phyloP scores from a whole-genome alignment of 371 early-diverging fungal species.

The Apophysomyces ossiformis region DNA sequence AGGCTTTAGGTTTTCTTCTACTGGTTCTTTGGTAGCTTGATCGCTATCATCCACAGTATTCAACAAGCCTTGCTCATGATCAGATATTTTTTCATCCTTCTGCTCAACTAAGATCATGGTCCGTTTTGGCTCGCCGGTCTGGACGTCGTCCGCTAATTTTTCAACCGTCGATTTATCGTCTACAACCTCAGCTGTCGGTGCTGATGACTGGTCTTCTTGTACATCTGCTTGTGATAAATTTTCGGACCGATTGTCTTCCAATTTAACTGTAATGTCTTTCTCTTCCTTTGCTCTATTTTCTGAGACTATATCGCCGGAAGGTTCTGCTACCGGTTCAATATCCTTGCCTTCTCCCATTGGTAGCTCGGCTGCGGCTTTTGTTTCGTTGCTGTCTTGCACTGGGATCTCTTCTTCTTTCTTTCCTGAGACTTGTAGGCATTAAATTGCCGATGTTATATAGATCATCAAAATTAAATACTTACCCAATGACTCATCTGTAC shows the following conservation, averaged over 20 bases:
- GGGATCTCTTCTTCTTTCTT: not conserved
- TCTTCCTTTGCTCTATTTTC: not conserved
- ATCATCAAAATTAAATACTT: not conserved
- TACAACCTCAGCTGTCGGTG: not conserved
- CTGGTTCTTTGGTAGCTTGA: not conserved
- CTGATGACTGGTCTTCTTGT: not conserved
- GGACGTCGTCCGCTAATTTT: too few species aligned
- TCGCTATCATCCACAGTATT: not conserved
- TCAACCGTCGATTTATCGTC: not conserved
- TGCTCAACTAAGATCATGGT: too few species aligned
- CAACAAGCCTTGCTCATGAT: too few species aligned
- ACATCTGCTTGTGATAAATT: not conserved
- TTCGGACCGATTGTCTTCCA: too few species aligned
- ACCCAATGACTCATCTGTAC: not conserved
- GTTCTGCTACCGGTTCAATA: not conserved
- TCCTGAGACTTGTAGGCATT: not conserved
- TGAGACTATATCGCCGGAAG: not conserved
- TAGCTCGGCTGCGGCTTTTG: too few species aligned
- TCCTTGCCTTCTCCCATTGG: too few species aligned
- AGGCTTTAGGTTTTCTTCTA: conserved; percentile 1
- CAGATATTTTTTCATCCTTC: too few species aligned
- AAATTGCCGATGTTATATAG: not conserved
- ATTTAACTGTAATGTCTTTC: not conserved
- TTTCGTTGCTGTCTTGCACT: not conserved
- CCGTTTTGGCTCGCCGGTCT: too few species aligned